Base-by-base conservation (phyloP, 2,329 filamentous ascomycete genomes). In the Cercospora citrullina region DNA sequence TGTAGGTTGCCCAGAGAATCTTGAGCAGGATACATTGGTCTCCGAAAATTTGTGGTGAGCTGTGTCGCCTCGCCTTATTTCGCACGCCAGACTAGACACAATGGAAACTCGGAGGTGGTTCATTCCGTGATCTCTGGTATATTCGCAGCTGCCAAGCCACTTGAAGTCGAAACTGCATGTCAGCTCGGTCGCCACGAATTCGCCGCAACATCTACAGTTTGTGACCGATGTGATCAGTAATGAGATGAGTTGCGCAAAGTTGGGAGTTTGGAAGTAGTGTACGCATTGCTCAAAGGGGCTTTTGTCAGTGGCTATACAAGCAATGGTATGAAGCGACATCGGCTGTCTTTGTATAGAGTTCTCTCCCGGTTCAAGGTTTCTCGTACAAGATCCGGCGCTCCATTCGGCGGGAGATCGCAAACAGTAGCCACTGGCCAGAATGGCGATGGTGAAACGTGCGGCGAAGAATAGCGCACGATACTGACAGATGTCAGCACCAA, bases 401-500 rank as follows among this genome's bases (percentile, higher is more conserved):
- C 5, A 14, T 42, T n/a, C 36, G 36, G 36, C 36, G n/a, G 36
- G 36, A 42, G 36, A 42, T 42, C 36, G 36, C 9, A 42, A n/a
- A 42, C 36, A 42, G 36, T 51, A 10, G 21, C 10, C 45, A 51
- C 18, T 14, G 58, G 36, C 21, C 9, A 5, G 16, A 36, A 28
- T 60, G 16, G 58, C 18, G 26, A 26, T 5, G 7, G 16, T 42
- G 36, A 42, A 42, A 42, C 36, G 36, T 42, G 9, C 28, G 14
- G 30, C n/a, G 33, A 60, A 36, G 31, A 26, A 36, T 60, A 39
- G 30, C 31, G 21, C 28, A 39, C 18, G 31, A 36, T 39, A 42
- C 9, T 26, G 58, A 60, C 58, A 26, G 58, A 39, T 60, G 30
- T 60, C 58, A 60, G 58, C 45, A 39, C 36, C 45, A 48, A 51